Evolutionary conservation across 805 yeast species (phyloP), one percentile per base, ranked within the genome.

Genomic region (Hanseniaspora jakobsenii): DNA sequence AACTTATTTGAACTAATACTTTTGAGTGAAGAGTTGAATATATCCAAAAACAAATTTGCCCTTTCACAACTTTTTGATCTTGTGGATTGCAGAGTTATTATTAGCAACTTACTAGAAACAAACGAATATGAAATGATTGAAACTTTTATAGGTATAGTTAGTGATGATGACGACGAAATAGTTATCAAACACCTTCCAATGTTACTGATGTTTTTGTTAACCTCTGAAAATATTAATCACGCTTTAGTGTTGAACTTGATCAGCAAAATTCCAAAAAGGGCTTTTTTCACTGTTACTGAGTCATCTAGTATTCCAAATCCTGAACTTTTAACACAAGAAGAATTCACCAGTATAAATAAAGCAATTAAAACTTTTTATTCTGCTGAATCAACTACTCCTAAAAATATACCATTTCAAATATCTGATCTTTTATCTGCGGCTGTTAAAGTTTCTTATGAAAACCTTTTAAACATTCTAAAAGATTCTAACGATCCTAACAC

Each of bases 91-190:
- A 59, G 68, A 22, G 72, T 71, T 22, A 87, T 91, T 4, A 89
- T 95, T 87, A 32, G 31, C 5, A 22, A 36, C 6, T 78, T 22
- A 58, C 77, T 3, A 14, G 18, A 34, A 23, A 9, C 12, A 60
- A 64, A 4, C 87, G 78, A 57, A 67, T 83, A 14, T 50, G 85
- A 10, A 64, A 66, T 18, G 70, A 71, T 43, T 89, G 84, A 63
- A 73, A 82, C 50, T 75, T 86, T 23, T 12, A n/a, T 42, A 5
- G 21, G 35, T 16, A 35, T 42, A 16, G 22, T 42, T 13, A 19
- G 28, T 18, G 51, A 56, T 2, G 73, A 72, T 32, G 98, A 89
- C 50, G 96, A 86, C 52, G 97, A 86, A 50, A 84, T 85, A 81
- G 61, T 79, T 6, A 64, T 75, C 0, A 69, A 71, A 16, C 95